Base-by-base conservation (phyloP, 2,329 filamentous ascomycete species). In the Davidsoniella neocaledoniae region DNA sequence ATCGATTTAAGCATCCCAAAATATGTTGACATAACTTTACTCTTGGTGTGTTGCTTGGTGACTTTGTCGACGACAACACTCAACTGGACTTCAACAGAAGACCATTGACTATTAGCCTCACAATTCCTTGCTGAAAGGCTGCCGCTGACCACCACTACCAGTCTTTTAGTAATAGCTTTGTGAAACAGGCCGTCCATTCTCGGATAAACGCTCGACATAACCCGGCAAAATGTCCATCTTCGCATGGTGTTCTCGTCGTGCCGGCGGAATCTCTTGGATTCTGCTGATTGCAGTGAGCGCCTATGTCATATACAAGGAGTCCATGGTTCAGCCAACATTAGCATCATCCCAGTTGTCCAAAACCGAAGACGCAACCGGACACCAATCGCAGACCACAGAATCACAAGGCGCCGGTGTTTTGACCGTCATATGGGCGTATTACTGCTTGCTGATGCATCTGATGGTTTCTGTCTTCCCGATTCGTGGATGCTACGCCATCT, bases 391-490 rank as follows among this genome's bases (percentile, higher is more conserved):
- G 54, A 47, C 57, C 46, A 55, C 61, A 55, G 59, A 63, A 42
- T 58, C 62, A 9, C 57, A 63, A 37, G 70, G 71, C 25, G 69
- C 65, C 38, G 71, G 73, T 29, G 58, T 68, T 44, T 74, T 66
- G 67, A 74, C 73, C 12, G 60, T 68, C 45, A 29, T 76, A 26
- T 81, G 80, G 57, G 70, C 77, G 46, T 77, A 76, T 58, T 85
- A 83, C 62, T 77, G 73, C 48, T 65, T 83, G 16, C 60, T 81
- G 33, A 72, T 83, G 50, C 81, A 85, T 60, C 51, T 77, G 49
- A 66, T 82, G 49, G 77, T 81, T 57, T 73, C 76, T 55, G 61
- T 71, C 29, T 83, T 84, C 56, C 76, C 78, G 19, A 58, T 79
- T 5, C 72, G 79, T 53, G 74, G 77, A 21, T 76, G 72, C 62